A percentile compares a stretch with the other conserved stretches of the same genome.
phyloP scores from a whole-genome alignment of 2,329 filamentous ascomycete genomes.

The Talaromyces sp. region DNA sequence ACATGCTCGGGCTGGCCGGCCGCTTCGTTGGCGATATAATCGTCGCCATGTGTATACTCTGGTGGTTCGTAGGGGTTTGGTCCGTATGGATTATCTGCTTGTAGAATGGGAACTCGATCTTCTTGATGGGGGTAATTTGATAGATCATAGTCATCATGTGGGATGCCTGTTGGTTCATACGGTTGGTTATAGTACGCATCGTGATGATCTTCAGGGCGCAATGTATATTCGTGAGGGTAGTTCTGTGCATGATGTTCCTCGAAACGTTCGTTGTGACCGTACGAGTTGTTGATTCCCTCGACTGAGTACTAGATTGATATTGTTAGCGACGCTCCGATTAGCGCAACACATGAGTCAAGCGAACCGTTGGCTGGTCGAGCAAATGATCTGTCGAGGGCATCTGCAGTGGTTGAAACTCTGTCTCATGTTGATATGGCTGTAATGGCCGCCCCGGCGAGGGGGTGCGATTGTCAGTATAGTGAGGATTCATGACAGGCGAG shows the following conservation, averaged over 20 bases:
- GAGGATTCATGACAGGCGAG: constrained; percentile 53
- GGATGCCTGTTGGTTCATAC: constrained; percentile 65
- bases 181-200: constrained; percentile 83
- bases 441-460: constrained; percentile 75
- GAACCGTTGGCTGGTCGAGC: constrained; percentile 78
- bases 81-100: constrained; percentile 62
- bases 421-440: constrained; percentile 76
- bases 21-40: constrained; percentile 45
- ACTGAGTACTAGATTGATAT: constrained; percentile 61
- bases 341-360: constrained; percentile 35
- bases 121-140: constrained; percentile 58
- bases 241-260: constrained; percentile 46
- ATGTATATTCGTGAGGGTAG: constrained; percentile 61
- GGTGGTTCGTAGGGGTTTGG: constrained; percentile 63
- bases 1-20: constrained; percentile 2
- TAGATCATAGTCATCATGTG: constrained; percentile 57
- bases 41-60: constrained; percentile 44
- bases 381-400: constrained; percentile 74
- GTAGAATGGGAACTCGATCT: constrained; percentile 73
- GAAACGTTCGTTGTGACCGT: constrained; percentile 62
- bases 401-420: constrained; percentile 64
- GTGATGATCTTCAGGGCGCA: constrained; percentile 82
- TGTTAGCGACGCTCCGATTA: neutral
- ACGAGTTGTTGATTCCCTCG: constrained; percentile 63
- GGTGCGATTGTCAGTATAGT: constrained; percentile 57